Base-by-base conservation (phyloP, 768 basidiomycete genomes). In the Leucogyrophana mollusca region DNA sequence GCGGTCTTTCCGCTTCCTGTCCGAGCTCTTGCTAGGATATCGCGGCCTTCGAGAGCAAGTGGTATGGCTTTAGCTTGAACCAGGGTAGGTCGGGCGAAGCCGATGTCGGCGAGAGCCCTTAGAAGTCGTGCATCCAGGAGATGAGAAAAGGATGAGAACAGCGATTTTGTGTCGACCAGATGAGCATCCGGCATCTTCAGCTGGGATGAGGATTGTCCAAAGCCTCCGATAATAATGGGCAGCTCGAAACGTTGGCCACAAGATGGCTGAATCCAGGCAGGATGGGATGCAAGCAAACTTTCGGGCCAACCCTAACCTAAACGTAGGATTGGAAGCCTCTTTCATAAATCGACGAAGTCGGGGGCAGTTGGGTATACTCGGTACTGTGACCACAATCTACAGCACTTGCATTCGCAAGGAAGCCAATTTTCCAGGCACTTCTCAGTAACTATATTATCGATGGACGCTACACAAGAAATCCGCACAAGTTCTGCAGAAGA, bases 1-100 rank as follows among this genome's bases (percentile, higher is more conserved):
- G 89, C 91, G 0, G 96, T 99, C 72, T 99, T 99, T 20, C 96
- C 96, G 47, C 90, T 94, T 14, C 96, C 96, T 3, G 96, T 99
- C 24, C 91, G 80, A 2, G 96, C 95, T 36, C 91, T 80, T 16
- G 94, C 95, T 24, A 99, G 82, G 44, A 99, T 88, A 65, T 99
- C 96, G 25, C 77, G 73, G 53, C 86, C 83, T 65, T 93, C 88
- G 25, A 99, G 77, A 1, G 94, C 92, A 14, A 95, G 77, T 1
- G 95, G 94, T 39, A 99, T 94, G 3, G 91, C 87, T 62, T 90
- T 92, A 8, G 79, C 78, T 64, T 99, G 96, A 14, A 99, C 87
- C 23, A 90, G 78, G 0, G 96, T 99, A 6, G 96, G 96, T 32
- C 84, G 79, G 14, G 91, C 82, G 66, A 97, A 97, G 34, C 87